Evolutionary conservation across 805 yeast genomes (phyloP).

Genomic region (Kuraishia capsulata): DNA sequence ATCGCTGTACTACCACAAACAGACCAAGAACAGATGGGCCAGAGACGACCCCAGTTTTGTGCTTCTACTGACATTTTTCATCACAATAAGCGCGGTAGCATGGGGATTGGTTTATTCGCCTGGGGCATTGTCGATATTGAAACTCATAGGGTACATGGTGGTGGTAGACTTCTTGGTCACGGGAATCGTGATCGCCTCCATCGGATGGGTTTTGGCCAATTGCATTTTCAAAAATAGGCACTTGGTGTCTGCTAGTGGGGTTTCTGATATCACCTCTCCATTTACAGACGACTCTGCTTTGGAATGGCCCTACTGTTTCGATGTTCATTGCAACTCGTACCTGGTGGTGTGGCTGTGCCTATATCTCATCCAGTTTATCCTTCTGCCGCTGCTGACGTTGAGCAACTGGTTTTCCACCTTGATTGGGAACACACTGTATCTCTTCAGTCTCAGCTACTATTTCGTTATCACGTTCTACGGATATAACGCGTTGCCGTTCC

Average conservation of each 20-base stretch:
- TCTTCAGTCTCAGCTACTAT: constrained; percentile 67
- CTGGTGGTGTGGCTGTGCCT: constrained; percentile 68
- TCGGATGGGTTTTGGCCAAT: constrained; percentile 67
- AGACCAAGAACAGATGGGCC: constrained; percentile 72
- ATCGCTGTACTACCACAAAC: constrained; percentile 73
- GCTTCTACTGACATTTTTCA: constrained; percentile 55
- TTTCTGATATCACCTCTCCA: constrained; percentile 4
- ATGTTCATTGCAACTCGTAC: constrained; percentile 88
- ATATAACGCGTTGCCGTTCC: constrained; percentile 66
- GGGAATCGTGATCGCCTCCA: constrained; percentile 62
- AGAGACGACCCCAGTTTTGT: constrained; percentile 91
- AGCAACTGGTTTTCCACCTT: constrained; percentile 60
- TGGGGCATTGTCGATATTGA: constrained; percentile 47
- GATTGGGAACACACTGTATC: constrained; percentile 72
- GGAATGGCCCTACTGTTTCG: constrained; percentile 95
- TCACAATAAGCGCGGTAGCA: constrained; percentile 69
- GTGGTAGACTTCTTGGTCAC: constrained; percentile 67
- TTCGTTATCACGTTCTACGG: constrained; percentile 80
- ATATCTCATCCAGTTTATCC: constrained; percentile 64
- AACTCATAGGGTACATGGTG: constrained; percentile 74
- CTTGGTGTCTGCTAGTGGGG: not conserved
- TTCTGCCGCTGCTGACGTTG: constrained; percentile 62
- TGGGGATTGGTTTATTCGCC: constrained; percentile 87
- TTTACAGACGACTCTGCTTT: constrained; percentile 25
- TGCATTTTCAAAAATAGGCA: constrained; percentile 40